phyloP scores from a whole-genome alignment of 768 basidiomycete species.

The Cantharellus cinnabarinus region DNA sequence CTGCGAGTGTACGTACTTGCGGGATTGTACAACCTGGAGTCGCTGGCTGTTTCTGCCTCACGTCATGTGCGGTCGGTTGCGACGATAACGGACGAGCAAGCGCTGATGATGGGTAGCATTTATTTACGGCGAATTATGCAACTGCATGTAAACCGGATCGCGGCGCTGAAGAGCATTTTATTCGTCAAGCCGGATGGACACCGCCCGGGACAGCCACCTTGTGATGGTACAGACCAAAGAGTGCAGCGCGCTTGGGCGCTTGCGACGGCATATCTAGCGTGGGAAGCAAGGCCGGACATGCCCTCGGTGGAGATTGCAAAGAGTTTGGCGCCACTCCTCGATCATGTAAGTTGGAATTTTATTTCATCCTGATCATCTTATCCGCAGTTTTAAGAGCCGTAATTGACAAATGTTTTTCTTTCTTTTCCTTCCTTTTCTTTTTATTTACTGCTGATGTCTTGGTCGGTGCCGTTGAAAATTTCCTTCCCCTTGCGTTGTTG shows the following conservation, averaged over 20 bases:
- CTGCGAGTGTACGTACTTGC: slow-evolving; percentile 56
- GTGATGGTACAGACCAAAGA: slow-evolving; percentile 5
- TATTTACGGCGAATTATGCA: slow-evolving; percentile 71
- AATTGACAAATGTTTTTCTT: background rate
- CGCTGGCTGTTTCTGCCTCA: slow-evolving; percentile 56
- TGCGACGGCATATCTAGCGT: slow-evolving; percentile 7
- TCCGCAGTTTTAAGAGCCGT: too few species aligned
- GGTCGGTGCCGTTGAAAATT: background rate
- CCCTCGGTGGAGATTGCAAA: background rate
- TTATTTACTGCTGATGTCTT: background rate
- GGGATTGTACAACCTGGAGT: slow-evolving; percentile 41
- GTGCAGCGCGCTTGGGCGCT: slow-evolving; percentile 7
- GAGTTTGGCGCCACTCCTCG: background rate
- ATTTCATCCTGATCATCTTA: too few species aligned
- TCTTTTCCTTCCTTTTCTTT: background rate
- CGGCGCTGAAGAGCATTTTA: slow-evolving; percentile 62
- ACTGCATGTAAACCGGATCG: slow-evolving; percentile 61
- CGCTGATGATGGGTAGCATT: slow-evolving; percentile 44
- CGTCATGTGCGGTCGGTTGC: slow-evolving; percentile 51
- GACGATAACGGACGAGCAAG: slow-evolving; percentile 48
- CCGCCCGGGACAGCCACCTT: background rate
- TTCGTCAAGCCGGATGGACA: slow-evolving; percentile 4
- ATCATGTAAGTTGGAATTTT: background rate
- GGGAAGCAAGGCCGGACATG: background rate
- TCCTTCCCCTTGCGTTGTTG: background rate